Percentiles rank a stretch among this genome's conserved stretches.
phyloP scores from a whole-genome alignment of 345 rosid species.

The Pugionium cornutum region DNA sequence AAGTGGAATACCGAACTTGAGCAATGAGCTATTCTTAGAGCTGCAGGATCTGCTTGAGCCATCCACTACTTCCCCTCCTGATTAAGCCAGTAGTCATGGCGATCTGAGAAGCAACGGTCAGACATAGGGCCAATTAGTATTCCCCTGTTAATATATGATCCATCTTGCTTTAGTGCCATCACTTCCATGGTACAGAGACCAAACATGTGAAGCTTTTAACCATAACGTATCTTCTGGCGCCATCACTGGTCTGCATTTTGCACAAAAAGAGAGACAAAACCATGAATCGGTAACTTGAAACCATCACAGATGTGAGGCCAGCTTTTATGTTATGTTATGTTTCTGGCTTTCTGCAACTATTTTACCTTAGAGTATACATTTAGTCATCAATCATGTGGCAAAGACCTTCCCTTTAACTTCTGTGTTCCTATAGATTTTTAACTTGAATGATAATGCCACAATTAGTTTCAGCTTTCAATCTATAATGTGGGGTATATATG shows the following conservation, averaged over 20 bases:
- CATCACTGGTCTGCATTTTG: too few species aligned
- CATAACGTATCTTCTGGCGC: too few species aligned
- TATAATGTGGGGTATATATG: too few species aligned
- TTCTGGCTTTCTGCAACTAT: conserved; percentile 4
- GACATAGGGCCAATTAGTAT: conserved; percentile 19
- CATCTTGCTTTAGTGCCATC: conserved; percentile 17
- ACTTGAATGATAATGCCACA: not conserved
- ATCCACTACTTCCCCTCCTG: conserved; percentile 10
- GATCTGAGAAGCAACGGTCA: conserved; percentile 22
- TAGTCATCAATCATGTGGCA: conserved; percentile 2
- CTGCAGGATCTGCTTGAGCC: conserved; percentile 28
- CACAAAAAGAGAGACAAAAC: not conserved
- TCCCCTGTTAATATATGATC: not conserved
- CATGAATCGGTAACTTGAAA: conserved; percentile 11
- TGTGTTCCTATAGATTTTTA: conserved; percentile 21
- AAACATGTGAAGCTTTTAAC: conserved; percentile 6
- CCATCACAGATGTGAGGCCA: not conserved
- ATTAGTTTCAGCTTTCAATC: too few species aligned
- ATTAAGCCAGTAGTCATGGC: conserved; percentile 10
- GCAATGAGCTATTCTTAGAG: conserved; percentile 22
- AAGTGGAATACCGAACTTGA: not conserved
- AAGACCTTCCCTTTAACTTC: not conserved
- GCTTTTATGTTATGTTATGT: conserved; percentile 16
- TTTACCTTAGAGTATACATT: conserved; percentile 7
- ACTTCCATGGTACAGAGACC: conserved; percentile 12